Conservation (phyloP, 768 basidiomycete genomes). For the Lentinula boryana region DNA sequence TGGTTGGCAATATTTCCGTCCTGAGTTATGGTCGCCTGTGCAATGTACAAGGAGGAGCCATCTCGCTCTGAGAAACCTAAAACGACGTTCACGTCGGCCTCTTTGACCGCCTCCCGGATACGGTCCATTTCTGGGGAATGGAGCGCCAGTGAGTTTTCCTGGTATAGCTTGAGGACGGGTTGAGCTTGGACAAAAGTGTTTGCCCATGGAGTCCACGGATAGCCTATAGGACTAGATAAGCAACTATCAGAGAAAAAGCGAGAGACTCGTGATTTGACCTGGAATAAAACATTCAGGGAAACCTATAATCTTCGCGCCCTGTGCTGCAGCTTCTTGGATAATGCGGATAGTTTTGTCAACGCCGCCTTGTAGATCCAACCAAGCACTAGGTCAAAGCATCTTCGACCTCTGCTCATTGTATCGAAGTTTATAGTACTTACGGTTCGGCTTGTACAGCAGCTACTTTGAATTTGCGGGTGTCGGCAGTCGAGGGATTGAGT, state of each 20-base stretch:
- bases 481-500: constrained; percentile 18
- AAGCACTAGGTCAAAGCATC: constrained; percentile 11
- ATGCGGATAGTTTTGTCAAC: constrained; percentile 23
- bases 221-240: constrained; percentile 13
- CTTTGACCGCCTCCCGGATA: constrained; percentile 22
- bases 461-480: constrained; percentile 19
- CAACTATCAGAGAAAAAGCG: not conserved
- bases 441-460: constrained; percentile 23
- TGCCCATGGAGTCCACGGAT: constrained; percentile 26
- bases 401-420: not conserved
- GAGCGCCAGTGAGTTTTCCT: constrained; percentile 21
- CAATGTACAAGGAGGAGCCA: constrained; percentile 19
- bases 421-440: constrained; percentile 8
- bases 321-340: constrained; percentile 18
- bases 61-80: constrained; percentile 24
- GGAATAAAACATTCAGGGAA: constrained; percentile 25
- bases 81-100: constrained; percentile 19
- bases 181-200: constrained; percentile 21
- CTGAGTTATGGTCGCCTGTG: constrained; percentile 21
- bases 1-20: constrained; percentile 22
- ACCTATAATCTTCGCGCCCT: constrained; percentile 24
- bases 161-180: constrained; percentile 21
- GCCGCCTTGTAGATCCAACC: constrained; percentile 23
- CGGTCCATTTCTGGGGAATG: constrained; percentile 26
- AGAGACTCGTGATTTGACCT: constrained; percentile 5